Evolutionary conservation across 768 basidiomycete genomes (phyloP).

Genomic region (Tulasnella sp.): DNA sequence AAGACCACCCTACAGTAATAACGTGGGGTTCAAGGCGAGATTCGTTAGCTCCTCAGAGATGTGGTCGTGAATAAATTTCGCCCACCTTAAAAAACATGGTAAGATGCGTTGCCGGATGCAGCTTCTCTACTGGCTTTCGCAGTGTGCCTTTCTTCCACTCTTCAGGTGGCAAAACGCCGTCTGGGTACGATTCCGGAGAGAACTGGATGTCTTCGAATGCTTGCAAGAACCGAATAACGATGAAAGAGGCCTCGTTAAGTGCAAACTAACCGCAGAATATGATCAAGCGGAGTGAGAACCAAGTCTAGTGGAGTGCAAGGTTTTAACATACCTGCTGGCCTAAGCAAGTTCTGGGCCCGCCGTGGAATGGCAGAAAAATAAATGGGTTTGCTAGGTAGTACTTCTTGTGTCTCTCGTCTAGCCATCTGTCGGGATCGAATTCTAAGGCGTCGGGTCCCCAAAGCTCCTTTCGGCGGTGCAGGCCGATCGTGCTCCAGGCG

Average conservation of each 20-base stretch:
- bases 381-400: constrained; percentile 40
- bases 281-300: constrained; percentile 24
- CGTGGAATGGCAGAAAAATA: constrained; percentile 72
- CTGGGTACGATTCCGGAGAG: constrained; percentile 58
- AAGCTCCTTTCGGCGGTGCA: constrained; percentile 37
- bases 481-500: background rate
- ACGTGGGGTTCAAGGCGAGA: background rate
- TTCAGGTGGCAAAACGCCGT: constrained; percentile 55
- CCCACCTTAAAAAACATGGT: constrained; percentile 62
- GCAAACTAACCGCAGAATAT: constrained; percentile 61
- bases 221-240: constrained; percentile 64
- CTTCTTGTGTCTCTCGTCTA: constrained; percentile 46
- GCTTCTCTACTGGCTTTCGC: constrained; percentile 53
- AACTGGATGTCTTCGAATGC: constrained; percentile 57
- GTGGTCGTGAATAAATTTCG: background rate
- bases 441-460: constrained; percentile 74
- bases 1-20: background rate
- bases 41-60: background rate
- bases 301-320: constrained; percentile 10
- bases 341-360: constrained; percentile 51
- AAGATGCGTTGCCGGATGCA: constrained; percentile 61
- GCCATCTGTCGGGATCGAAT: constrained; percentile 79
- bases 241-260: constrained; percentile 70
- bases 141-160: constrained; percentile 49
- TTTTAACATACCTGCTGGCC: constrained; percentile 36